phyloP scores from a whole-genome alignment of 495 filamentous ascomycete species.

The Penicillium malachiteum region DNA sequence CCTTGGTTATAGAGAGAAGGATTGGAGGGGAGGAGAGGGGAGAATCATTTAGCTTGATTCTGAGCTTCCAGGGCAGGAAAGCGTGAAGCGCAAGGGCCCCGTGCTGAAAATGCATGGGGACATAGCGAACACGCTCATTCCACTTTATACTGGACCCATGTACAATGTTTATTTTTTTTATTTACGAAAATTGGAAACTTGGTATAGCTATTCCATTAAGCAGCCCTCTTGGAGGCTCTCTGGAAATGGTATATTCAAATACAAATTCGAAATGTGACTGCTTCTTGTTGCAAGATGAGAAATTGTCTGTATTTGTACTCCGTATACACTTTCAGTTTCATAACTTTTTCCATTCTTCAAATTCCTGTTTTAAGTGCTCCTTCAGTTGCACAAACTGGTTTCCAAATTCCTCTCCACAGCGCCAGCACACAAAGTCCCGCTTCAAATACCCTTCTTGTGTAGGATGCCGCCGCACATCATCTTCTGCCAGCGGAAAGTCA shows the following conservation, averaged over 20 bases:
- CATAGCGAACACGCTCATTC: conserved; percentile 6
- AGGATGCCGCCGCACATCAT: conserved; percentile 59
- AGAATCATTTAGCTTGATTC: conserved; percentile 9
- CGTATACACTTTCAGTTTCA: conserved; percentile 31
- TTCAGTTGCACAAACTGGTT: conserved; percentile 72
- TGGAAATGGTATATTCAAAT: conserved; percentile 4
- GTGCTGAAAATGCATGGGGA: conserved; percentile 34
- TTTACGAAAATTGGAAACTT: conserved; percentile 1
- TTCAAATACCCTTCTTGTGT: conserved; percentile 56
- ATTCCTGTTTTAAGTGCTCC: conserved; percentile 77
- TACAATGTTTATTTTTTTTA: conserved; percentile 27
- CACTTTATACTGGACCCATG: conserved; percentile 25
- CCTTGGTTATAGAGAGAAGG: conserved; percentile 1
- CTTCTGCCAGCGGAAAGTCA: conserved; percentile 69
- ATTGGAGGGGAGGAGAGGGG: conserved; percentile 1
- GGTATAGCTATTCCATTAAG: conserved; percentile 5
- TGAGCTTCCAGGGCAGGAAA: conserved; percentile 4
- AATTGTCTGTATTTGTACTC: conserved; percentile 7
- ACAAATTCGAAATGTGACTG: conserved; percentile 14
- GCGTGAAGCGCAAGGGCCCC: neutral
- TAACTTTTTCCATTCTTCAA: conserved; percentile 74
- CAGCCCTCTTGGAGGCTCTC: conserved; percentile 2
- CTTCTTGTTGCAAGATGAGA: conserved; percentile 9
- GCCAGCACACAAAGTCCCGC: conserved; percentile 75
- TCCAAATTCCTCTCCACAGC: conserved; percentile 73